Evolutionary conservation across 2,329 filamentous ascomycete species (phyloP).

Genomic region (Scorias spongiosa): DNA sequence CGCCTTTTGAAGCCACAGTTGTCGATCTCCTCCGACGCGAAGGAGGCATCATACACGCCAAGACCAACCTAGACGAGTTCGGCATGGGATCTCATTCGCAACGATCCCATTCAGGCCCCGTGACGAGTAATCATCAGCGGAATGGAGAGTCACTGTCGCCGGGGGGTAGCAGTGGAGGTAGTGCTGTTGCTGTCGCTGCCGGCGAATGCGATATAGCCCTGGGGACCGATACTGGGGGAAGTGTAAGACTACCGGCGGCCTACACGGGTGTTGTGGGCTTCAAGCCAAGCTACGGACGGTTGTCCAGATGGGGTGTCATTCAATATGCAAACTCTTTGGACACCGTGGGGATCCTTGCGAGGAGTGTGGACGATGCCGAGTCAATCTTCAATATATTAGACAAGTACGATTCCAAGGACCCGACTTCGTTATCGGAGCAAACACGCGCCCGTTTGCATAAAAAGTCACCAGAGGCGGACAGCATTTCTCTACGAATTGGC

Average conservation of each 20-base stretch:
- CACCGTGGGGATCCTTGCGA: conserved; percentile 65
- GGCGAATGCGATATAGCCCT: conserved; percentile 53
- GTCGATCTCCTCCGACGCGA: conserved; percentile 49
- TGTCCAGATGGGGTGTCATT: conserved; percentile 75
- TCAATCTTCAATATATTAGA: conserved; percentile 34
- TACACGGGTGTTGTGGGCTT: conserved; percentile 75
- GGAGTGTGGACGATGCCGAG: conserved; percentile 33
- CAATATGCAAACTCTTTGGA: conserved; percentile 88
- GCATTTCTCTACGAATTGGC: conserved; percentile 34
- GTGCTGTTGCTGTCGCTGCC: conserved; percentile 65
- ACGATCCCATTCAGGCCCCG: conserved; percentile 51
- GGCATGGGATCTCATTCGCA: conserved; percentile 81
- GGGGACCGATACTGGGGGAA: conserved; percentile 88
- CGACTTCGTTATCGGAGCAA: conserved; percentile 48
- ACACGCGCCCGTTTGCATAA: conserved; percentile 37
- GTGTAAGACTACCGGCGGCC: conserved; percentile 71
- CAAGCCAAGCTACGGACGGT: conserved; percentile 79
- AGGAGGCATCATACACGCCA: conserved; percentile 53
- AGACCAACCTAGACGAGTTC: conserved; percentile 92
- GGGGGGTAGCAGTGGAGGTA: conserved; percentile 86
- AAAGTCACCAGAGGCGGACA: background rate
- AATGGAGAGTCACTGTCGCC: conserved; percentile 40
- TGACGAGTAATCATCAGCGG: conserved; percentile 36
- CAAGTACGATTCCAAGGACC: conserved; percentile 53
- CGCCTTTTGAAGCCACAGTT: conserved; percentile 72